Conservation (phyloP, 108 stramenopile genomes). For the Nannochloropsis salina region DNA sequence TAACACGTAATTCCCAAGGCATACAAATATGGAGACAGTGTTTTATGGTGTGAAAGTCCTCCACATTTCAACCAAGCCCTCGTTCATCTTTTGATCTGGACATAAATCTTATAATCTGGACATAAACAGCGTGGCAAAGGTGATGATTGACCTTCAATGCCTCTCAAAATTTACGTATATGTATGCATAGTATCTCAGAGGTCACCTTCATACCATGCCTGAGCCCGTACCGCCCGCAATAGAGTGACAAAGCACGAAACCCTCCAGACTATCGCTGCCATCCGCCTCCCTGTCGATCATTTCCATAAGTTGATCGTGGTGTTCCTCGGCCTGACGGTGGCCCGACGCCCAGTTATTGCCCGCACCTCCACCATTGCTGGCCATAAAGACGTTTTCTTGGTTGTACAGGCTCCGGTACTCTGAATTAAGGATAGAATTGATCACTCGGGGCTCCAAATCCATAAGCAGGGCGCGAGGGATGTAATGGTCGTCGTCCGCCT, state of each 20-base stretch:
- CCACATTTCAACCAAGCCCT: too few relatives aligned
- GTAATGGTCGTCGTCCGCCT: conserved; percentile 84
- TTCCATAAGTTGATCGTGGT: conserved; percentile 89
- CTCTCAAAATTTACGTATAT: too few relatives aligned
- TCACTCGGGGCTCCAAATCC: conserved; percentile 95
- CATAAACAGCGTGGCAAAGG: too few relatives aligned
- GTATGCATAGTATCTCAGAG: too few relatives aligned
- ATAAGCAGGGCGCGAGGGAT: conserved; percentile 90
- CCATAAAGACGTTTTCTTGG: conserved; percentile 90
- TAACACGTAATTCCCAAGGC: neutral
- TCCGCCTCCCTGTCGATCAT: conserved; percentile 99
- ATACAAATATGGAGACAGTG: too few relatives aligned
- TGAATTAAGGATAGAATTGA: conserved; percentile 34
- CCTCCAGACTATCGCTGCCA: conserved; percentile 91
- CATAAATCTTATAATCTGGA: too few relatives aligned
- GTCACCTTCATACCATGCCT: conserved; percentile 63
- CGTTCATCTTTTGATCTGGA: too few relatives aligned
- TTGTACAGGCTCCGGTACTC: conserved; percentile 72
- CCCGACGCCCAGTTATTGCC: conserved; percentile 91
- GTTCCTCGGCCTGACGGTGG: conserved; percentile 52
- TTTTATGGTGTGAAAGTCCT: too few relatives aligned
- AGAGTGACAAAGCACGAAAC: conserved; percentile 90
- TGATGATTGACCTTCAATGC: too few relatives aligned
- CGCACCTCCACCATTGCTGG: conserved; percentile 93
- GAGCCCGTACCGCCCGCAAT: conserved; percentile 98